These are phyloP conservation scores for Sugiyamaella grinbergsii DNA, from an alignment of 1,139 yeast species.

Conservation along the genomic window DNA sequence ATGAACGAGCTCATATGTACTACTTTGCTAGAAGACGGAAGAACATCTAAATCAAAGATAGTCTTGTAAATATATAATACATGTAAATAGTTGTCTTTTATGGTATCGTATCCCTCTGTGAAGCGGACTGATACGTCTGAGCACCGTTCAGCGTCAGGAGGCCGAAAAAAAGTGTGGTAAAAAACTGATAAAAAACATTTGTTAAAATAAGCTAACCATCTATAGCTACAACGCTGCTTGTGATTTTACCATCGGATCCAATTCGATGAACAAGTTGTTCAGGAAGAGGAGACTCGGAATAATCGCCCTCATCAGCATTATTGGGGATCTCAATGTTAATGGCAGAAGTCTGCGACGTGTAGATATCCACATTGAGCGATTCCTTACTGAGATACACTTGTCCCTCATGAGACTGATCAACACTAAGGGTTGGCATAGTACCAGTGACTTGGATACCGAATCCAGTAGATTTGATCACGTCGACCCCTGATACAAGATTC, in stretches of 20 bases:
- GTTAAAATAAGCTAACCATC: slow-evolving; percentile 8
- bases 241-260: slow-evolving; percentile 48
- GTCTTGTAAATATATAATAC: slow-evolving; percentile 13
- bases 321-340: slow-evolving; percentile 78
- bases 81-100: slow-evolving; percentile 18
- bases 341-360: slow-evolving; percentile 81
- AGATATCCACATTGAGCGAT: slow-evolving; percentile 70
- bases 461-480: slow-evolving; percentile 75
- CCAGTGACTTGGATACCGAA: slow-evolving; percentile 87
- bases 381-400: slow-evolving; percentile 73
- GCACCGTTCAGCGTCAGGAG: too few relatives aligned
- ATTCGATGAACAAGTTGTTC: slow-evolving; percentile 79
- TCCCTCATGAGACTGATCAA: slow-evolving; percentile 90
- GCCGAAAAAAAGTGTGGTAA: too few relatives aligned
- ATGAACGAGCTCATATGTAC: slow-evolving; percentile 95
- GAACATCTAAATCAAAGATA: slow-evolving; percentile 23
- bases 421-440: slow-evolving; percentile 73
- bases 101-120: background rate
- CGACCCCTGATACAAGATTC: slow-evolving; percentile 83
- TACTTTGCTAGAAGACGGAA: slow-evolving; percentile 64
- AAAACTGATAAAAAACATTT: too few relatives aligned
- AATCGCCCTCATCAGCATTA: slow-evolving; percentile 60
- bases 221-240: slow-evolving; percentile 45
- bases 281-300: slow-evolving; percentile 77
- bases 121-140: too few relatives aligned